These are phyloP conservation scores for Tylopilus plumbeoviolaceoides DNA, from an alignment of 768 basidiomycete genomes.

Conservation along the genomic window DNA sequence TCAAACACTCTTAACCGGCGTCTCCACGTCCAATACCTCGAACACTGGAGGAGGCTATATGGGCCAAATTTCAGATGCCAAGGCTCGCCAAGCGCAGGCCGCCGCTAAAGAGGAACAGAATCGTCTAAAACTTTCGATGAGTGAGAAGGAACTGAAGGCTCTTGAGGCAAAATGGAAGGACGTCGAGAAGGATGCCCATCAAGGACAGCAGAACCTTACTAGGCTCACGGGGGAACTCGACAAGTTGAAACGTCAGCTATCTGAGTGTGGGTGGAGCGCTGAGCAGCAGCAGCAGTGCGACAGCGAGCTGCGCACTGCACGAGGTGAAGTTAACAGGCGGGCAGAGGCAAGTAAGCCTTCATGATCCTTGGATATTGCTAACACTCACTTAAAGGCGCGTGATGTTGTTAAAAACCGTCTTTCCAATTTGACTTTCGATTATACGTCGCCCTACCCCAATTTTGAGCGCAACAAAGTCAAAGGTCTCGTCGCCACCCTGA, in stretches of 20 bases:
- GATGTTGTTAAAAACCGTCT: slow-evolving; percentile 65
- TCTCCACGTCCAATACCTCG: slow-evolving; percentile 63
- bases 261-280: slow-evolving; percentile 68
- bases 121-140: slow-evolving; percentile 69
- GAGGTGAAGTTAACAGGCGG: slow-evolving; percentile 49
- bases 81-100: slow-evolving; percentile 68
- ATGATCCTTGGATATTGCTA: slow-evolving; percentile 1
- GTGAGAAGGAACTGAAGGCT: slow-evolving; percentile 70
- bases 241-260: slow-evolving; percentile 47
- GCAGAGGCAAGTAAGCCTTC: slow-evolving; percentile 50
- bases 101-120: slow-evolving; percentile 82
- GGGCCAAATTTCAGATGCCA: slow-evolving; percentile 90
- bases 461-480: slow-evolving; percentile 89
- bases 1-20: slow-evolving; percentile 90
- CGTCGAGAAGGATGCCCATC: slow-evolving; percentile 79
- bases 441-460: slow-evolving; percentile 65
- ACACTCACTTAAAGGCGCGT: slow-evolving; percentile 46
- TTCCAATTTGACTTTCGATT: slow-evolving; percentile 77
- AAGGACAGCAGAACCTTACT: slow-evolving; percentile 67
- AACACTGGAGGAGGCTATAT: slow-evolving; percentile 88
- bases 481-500: slow-evolving; percentile 88
- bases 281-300: slow-evolving; percentile 66
- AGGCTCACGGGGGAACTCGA: slow-evolving; percentile 56
- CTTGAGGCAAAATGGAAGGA: slow-evolving; percentile 80
- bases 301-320: slow-evolving; percentile 46